Conservation (phyloP, 257 asterid species). For the Ligustrum vulgare region DNA sequence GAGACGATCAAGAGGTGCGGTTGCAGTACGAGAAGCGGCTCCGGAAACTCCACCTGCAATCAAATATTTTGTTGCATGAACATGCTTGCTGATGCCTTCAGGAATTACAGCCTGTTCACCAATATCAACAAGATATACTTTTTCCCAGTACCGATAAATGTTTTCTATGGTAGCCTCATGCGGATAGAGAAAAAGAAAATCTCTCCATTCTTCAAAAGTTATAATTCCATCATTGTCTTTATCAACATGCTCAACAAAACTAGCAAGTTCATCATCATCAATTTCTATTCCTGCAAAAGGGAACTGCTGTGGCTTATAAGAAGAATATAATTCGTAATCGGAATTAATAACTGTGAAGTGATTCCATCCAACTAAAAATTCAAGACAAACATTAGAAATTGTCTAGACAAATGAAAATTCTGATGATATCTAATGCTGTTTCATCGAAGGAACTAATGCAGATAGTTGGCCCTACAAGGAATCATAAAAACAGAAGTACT, state of each 20-base stretch:
- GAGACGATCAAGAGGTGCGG: conserved; percentile 95
- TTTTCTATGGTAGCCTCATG: conserved; percentile 93
- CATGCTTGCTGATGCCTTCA: conserved; percentile 90
- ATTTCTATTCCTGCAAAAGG: conserved; percentile 89
- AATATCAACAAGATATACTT: conserved; percentile 88
- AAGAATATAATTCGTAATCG: conserved; percentile 35
- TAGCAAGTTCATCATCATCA: conserved; percentile 87
- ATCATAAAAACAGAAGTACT: neutral
- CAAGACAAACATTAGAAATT: neutral
- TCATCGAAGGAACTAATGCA: neutral
- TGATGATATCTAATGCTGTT: neutral
- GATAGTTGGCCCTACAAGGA: neutral
- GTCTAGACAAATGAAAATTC: neutral
- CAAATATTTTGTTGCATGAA: conserved; percentile 74
- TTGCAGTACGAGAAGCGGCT: conserved; percentile 91
- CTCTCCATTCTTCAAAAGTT: conserved; percentile 98
- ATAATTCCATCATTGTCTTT: conserved; percentile 93
- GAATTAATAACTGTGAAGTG: conserved; percentile 8
- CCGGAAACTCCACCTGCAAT: conserved; percentile 99
- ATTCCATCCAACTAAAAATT: neutral
- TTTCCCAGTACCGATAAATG: conserved; percentile 88
- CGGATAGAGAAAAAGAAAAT: conserved; percentile 88
- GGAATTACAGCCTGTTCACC: conserved; percentile 97
- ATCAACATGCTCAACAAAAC: conserved; percentile 94
- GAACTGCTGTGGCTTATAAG: conserved; percentile 71